A percentile compares a stretch with the other conserved stretches of the same genome.
These are phyloP conservation scores for Inosperma sp. DNA, from an alignment of 768 basidiomycete species.

Conservation along the genomic window DNA sequence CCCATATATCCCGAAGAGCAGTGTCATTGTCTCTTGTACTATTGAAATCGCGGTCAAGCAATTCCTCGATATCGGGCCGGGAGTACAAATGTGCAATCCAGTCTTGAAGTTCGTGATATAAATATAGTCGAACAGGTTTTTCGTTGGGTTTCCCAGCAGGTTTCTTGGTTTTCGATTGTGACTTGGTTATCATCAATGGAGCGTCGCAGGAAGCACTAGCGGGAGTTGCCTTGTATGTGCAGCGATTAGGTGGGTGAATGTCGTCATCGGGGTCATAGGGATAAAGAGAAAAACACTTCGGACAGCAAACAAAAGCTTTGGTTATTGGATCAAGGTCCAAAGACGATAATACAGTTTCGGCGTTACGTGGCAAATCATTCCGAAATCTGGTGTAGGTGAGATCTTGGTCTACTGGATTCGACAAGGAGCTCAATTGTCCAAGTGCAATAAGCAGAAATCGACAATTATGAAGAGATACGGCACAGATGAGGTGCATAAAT, in stretches of 20 bases:
- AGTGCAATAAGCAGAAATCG: no score
- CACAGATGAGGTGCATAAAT: no score
- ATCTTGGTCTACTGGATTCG: no score
- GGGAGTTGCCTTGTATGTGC: neutral
- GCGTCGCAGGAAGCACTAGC: neutral
- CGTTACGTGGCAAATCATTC: neutral
- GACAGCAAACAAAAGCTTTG: neutral
- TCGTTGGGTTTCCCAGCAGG: no score
- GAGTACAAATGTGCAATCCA: constrained; percentile 1
- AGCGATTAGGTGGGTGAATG: neutral
- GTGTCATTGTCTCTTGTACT: neutral
- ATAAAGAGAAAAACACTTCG: constrained; percentile 3
- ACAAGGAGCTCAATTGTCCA: no score
- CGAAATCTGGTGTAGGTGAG: no score
- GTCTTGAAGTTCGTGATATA: constrained; percentile 2
- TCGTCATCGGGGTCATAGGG: neutral
- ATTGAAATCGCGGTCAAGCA: neutral
- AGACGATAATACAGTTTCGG: neutral
- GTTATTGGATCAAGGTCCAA: neutral
- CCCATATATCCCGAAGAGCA: neutral
- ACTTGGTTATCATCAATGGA: neutral
- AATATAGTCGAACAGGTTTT: neutral
- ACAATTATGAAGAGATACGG: no score
- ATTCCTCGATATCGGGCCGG: neutral
- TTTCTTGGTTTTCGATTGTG: no score